Evolutionary conservation across 495 filamentous ascomycete genomes (phyloP).

Genomic region (Neurospora sp.): DNA sequence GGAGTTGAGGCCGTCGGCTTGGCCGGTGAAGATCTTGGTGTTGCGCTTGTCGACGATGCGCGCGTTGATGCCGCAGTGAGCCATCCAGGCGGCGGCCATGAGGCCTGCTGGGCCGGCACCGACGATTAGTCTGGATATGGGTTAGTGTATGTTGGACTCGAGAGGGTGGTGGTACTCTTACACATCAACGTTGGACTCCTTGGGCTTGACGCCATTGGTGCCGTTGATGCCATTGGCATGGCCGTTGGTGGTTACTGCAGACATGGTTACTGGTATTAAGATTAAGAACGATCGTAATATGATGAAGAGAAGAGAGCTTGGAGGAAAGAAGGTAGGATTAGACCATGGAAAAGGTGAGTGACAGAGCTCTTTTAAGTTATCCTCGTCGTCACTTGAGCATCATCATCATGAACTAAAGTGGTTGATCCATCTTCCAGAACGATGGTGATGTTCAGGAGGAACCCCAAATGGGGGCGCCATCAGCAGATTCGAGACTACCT

Average conservation of each 20-base stretch:
- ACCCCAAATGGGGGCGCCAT: background rate
- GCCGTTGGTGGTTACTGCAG: background rate
- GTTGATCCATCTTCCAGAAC: background rate
- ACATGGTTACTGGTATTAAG: background rate
- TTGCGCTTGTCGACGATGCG: constrained; percentile 52
- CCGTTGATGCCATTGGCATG: background rate
- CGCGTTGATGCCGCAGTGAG: constrained; percentile 47
- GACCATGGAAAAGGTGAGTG: background rate
- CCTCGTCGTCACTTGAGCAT: background rate
- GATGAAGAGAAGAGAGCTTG: background rate
- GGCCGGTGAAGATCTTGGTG: constrained; percentile 19
- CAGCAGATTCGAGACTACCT: background rate
- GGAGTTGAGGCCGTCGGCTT: constrained; percentile 19
- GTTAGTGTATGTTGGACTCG: background rate
- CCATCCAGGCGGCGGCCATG: constrained; percentile 55
- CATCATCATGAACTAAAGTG: background rate
- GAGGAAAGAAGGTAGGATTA: background rate
- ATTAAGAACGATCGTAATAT: background rate
- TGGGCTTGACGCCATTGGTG: background rate
- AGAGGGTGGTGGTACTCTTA: constrained; percentile 5
- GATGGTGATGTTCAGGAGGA: background rate
- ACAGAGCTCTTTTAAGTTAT: background rate
- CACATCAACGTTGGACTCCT: constrained; percentile 26
- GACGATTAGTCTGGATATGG: constrained; percentile 36
- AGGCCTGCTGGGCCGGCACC: constrained; percentile 59